Evolutionary conservation across 2,329 filamentous ascomycete genomes (phyloP).

Genomic region (Cladosporium halotolerans): DNA sequence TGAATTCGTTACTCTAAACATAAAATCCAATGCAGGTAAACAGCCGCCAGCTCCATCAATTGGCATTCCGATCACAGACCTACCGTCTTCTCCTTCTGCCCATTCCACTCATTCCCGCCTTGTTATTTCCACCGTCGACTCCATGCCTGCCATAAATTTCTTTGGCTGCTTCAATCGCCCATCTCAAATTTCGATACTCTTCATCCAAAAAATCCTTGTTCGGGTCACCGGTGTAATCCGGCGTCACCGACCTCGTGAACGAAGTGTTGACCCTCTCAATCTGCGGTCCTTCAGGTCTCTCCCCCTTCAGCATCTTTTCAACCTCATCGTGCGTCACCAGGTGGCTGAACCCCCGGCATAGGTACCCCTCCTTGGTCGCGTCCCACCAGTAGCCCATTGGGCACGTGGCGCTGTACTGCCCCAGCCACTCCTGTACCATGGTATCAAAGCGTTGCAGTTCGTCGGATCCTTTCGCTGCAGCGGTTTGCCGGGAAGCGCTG

Average conservation of each 20-base stretch:
- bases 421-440: too few relatives aligned
- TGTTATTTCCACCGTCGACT: not conserved
- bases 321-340: constrained; percentile 3
- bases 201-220: too few relatives aligned
- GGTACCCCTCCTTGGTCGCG: constrained; percentile 2
- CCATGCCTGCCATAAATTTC: accelerated
- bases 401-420: not conserved
- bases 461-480: not conserved
- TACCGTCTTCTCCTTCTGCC: too few relatives aligned
- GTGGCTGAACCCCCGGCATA: constrained; percentile 4
- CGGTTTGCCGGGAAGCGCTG: not conserved
- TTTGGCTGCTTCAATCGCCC: not conserved
- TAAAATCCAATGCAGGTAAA: too few relatives aligned
- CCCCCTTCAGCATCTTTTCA: not conserved
- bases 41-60: too few relatives aligned
- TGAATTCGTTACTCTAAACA: too few relatives aligned
- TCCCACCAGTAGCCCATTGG: constrained; percentile 2
- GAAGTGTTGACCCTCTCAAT: not conserved
- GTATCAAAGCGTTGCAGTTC: constrained; percentile 3
- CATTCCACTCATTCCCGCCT: too few relatives aligned
- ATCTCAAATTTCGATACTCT: too few relatives aligned
- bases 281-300: not conserved
- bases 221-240: not conserved
- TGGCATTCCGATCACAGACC: too few relatives aligned
- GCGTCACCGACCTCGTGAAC: not conserved